These are phyloP conservation scores for Penicillium dipodomyicola DNA, from an alignment of 495 filamentous ascomycete species.

Conservation along the genomic window DNA sequence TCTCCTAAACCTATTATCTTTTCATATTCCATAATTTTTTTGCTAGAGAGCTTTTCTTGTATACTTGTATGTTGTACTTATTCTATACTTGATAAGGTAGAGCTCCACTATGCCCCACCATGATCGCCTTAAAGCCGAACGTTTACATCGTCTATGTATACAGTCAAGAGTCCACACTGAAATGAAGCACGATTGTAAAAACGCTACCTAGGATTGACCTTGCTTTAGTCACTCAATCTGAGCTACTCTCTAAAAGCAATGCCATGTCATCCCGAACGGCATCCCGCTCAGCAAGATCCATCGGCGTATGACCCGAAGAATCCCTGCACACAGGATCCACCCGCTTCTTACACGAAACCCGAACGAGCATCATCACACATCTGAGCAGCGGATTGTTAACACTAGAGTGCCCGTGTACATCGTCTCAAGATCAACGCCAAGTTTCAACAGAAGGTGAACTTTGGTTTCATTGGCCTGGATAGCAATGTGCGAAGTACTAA, in stretches of 20 bases:
- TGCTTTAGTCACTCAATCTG: background rate
- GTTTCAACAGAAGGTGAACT: background rate
- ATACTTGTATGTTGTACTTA: too few species aligned
- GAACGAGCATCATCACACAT: background rate
- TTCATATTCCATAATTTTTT: background rate
- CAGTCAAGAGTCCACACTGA: background rate
- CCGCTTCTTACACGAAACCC: background rate
- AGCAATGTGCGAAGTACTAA: background rate
- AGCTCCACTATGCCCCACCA: conserved; percentile 4
- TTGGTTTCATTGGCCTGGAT: background rate
- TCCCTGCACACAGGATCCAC: background rate
- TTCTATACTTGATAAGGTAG: background rate
- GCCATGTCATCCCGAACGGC: background rate
- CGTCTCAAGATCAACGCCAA: background rate
- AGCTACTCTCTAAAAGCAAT: background rate
- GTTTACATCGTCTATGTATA: background rate
- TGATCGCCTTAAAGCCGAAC: background rate
- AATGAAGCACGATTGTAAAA: background rate
- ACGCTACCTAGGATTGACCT: background rate
- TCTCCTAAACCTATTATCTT: background rate
- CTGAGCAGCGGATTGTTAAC: background rate
- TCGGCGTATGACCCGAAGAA: background rate
- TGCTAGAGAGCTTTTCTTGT: background rate
- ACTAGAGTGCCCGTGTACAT: background rate
- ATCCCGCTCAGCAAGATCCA: background rate